Evolutionary conservation across 164 flowering plant species (phyloP).

Genomic region (Sedum album): DNA sequence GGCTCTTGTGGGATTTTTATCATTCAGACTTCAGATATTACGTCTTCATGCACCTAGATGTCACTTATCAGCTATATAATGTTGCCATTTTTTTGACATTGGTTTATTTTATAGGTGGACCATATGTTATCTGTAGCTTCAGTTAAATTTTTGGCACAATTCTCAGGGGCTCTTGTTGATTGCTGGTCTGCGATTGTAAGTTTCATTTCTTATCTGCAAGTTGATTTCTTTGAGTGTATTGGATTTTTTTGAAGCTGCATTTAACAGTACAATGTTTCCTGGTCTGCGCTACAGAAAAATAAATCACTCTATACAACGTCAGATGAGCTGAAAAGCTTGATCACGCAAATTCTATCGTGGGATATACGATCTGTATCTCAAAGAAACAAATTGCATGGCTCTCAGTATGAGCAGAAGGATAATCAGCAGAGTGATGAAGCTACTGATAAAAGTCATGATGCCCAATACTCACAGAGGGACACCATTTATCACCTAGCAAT

Average conservation of each 20-base stretch:
- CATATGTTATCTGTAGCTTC: conserved; percentile 49
- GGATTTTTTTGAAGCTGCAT: background rate
- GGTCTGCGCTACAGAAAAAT: conserved; percentile 40
- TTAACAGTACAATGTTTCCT: background rate
- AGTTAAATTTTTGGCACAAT: conserved; percentile 55
- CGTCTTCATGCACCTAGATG: background rate
- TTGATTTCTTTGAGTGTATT: background rate
- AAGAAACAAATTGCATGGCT: conserved; percentile 40
- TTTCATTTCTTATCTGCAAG: conserved; percentile 2
- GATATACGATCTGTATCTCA: conserved; percentile 87
- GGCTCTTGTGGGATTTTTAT: background rate
- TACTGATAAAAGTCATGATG: conserved; percentile 10
- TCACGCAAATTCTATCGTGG: conserved; percentile 81
- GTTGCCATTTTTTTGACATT: background rate
- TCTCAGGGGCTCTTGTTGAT: conserved; percentile 41
- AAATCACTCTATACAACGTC: conserved; percentile 63
- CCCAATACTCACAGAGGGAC: conserved; percentile 10
- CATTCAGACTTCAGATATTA: background rate
- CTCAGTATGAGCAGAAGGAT: conserved; percentile 11
- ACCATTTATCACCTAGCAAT: conserved; percentile 58
- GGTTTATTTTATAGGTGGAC: conserved; percentile 37
- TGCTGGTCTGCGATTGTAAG: conserved; percentile 65
- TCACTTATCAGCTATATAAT: background rate
- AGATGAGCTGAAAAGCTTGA: conserved; percentile 55
- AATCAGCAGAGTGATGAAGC: conserved; percentile 21